Base-by-base conservation (phyloP, 2,329 filamentous ascomycete species). In the Aspergillus bombycis region DNA sequence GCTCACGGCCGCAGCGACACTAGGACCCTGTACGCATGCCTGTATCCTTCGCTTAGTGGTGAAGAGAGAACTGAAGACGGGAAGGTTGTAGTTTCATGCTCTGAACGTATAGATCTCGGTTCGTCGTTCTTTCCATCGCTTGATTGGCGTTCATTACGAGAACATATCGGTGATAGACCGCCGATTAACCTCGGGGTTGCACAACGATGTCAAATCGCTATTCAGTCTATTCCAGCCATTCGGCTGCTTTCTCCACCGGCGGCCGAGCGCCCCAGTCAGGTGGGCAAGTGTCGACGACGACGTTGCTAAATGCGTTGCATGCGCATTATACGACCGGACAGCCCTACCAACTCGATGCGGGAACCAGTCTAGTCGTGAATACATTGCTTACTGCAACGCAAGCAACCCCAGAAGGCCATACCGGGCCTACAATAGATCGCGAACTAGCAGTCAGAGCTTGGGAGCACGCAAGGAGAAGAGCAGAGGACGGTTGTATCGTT, bases 401-500 rank as follows among this genome's bases (percentile, higher is more conserved):
- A 69, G 81, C 86, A 28, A 88, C 89, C 45, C 84, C 87, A 3
- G 87, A 93, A 72, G 91, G 91, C 43, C 84, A 86, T 61, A 82
- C 84, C 54, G 92, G 91, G 58, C 92, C 91, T 60, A 93, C 91
- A 9, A 87, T 98, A 48, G 95, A 99, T 79, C 80, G 86, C 48
- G 87, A 91, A 26, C 80, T 99, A 57, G 91, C 92, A 19, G 84
- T 88, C 58, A 88, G 92, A 75, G 93, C 94, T 3, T 99, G 95
- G 94, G 95, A 99, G 80, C 95, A 99, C 83, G 94, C 95, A 62
- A 88, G 94, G 70, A 89, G 95, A 66, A 88, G 95, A 81, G 95
- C 95, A 48, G 95, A 99, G 78, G 95, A 99, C 81, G 94, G 93
- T 19, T 97, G 94, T 75, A 91, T 99, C 67, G 84, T 98, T 60